phyloP scores from a whole-genome alignment of 2,329 filamentous ascomycete species.

The Metarhizium robertsii region DNA sequence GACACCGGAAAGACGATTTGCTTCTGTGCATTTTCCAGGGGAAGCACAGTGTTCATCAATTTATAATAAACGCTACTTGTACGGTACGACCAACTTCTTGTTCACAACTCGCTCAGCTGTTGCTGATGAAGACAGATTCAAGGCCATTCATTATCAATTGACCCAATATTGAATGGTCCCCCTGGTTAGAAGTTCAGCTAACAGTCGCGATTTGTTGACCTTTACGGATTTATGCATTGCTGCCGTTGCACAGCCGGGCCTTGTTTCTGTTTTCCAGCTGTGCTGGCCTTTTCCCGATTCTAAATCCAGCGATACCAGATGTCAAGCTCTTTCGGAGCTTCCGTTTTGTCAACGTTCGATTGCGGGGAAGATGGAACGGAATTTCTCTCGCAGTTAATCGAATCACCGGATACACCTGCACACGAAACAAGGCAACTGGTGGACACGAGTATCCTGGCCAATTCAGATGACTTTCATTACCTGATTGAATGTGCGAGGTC shows the following conservation, averaged over 20 bases:
- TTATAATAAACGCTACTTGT: no score
- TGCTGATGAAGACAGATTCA: no score
- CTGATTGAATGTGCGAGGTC: slow-evolving; percentile 24
- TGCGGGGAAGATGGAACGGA: slow-evolving; percentile 19
- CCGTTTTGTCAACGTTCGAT: slow-evolving; percentile 21
- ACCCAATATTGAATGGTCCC: no score
- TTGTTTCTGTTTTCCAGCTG: background rate
- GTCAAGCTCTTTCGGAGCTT: background rate
- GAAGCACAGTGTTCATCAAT: no score
- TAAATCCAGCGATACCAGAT: background rate
- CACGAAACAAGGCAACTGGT: slow-evolving; percentile 19
- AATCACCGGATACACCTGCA: slow-evolving; percentile 14
- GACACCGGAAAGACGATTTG: no score
- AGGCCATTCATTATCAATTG: no score
- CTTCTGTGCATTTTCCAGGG: no score
- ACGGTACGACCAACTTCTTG: no score
- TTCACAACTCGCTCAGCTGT: no score
- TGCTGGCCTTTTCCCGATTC: background rate
- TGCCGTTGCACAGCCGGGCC: background rate
- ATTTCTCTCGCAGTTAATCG: slow-evolving; percentile 22
- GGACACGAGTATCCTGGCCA: slow-evolving; percentile 21
- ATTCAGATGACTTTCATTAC: slow-evolving; percentile 24
- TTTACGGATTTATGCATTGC: no score
- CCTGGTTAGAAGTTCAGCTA: no score
- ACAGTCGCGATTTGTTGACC: no score